Evolutionary conservation across 2,329 filamentous ascomycete species (phyloP), one percentile per base, ranked within the genome.

Genomic region (Berkeleyomyces rouxiae): DNA sequence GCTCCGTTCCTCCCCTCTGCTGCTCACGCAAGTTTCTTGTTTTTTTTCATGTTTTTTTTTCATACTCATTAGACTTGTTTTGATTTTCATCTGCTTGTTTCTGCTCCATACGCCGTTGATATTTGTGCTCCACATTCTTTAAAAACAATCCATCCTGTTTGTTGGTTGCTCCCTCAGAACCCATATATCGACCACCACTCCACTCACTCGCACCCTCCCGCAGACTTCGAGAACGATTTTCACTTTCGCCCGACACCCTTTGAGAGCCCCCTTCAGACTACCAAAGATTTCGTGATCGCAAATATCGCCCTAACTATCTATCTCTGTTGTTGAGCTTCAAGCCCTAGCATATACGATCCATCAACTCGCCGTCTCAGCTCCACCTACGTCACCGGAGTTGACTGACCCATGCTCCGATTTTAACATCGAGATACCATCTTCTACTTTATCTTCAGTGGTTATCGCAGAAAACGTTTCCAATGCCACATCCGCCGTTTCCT

Each of bases 81-180:
- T 47, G n/a, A 23, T 37, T 59, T 33, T 46, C 16, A 11, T 11
- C 4, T 33, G 39, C 40, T 36, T 37, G 5, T 13, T 61, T 61
- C 43, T 61, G 47, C 33, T 55, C 2, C 23, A 23, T 55, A 23
- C 23, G 2, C 37, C 33, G 47, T 7, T 5, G 37, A 36, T 57
- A 47, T 36, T 57, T 55, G n/a, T 36, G 13, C 23, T 43, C 39
- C 31, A 47, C 37, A 43, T 61, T 16, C 51, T 39, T 23, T 9
- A 37, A 55, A 31, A 57, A 47, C 7, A 4, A 10, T 37, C 40
- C 36, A 7, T 47, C 37, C 37, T 59, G 58, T 31, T 47, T 59
- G 36, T 36, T 59, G 42, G 58, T 59, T 59, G 58, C 58, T 59
- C 58, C 58, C 40, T 59, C 58, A 7, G 10, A 55, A 39, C 33